These are phyloP conservation scores for Penicillium canariense DNA, from an alignment of 495 filamentous ascomycete genomes.

Conservation along the genomic window DNA sequence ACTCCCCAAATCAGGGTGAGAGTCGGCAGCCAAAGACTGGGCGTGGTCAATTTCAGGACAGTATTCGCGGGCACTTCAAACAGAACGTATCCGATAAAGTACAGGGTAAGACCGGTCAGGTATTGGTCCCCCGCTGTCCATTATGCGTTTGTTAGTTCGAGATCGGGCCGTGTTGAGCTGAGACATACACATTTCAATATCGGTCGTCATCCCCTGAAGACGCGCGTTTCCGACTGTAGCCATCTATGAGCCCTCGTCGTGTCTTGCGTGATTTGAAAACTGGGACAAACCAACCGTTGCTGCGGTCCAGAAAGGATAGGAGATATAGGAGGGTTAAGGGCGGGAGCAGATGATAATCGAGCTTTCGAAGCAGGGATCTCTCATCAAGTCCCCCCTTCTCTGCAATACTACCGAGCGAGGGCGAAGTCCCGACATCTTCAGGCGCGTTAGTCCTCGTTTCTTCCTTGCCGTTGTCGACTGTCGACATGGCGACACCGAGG, in stretches of 20 bases:
- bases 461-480: conserved; percentile 12
- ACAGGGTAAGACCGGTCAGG: conserved; percentile 67
- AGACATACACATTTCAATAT: conserved; percentile 58
- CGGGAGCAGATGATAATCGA: conserved; percentile 64
- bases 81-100: conserved; percentile 74
- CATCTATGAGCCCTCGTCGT: conserved; percentile 19
- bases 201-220: conserved; percentile 61
- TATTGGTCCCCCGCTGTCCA: conserved; percentile 63
- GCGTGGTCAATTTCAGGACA: conserved; percentile 68
- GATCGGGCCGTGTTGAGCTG: not conserved
- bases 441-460: not conserved
- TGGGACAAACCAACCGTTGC: conserved; percentile 53
- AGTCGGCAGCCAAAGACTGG: conserved; percentile 58
- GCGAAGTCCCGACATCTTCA: conserved; percentile 1
- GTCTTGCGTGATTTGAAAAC: not conserved
- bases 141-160: not conserved
- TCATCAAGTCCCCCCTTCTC: conserved; percentile 51
- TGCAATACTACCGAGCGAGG: conserved; percentile 18
- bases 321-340: conserved; percentile 68
- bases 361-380: conserved; percentile 59
- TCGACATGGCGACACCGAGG: conserved; percentile 7
- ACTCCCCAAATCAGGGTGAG: conserved; percentile 57
- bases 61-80: conserved; percentile 74
- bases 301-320: conserved; percentile 71
- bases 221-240: conserved; percentile 52